Conservation (phyloP, 2,329 filamentous ascomycete genomes). For the Aspergillus carbonarius region DNA sequence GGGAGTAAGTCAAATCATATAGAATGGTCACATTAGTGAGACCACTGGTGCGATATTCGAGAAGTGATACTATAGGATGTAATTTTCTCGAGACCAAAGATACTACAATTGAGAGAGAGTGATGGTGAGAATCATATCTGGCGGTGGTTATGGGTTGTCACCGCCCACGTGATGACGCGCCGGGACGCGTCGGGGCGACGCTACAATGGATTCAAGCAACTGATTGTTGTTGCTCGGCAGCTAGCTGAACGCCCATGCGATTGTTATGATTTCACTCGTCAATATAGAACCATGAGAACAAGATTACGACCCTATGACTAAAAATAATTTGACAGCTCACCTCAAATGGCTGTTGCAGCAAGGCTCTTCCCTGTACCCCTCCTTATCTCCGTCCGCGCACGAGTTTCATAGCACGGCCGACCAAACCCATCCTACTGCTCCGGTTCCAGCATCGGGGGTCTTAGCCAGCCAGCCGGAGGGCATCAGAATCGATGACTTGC, state of each 20-base stretch:
- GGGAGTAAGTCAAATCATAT: neutral
- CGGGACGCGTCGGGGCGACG: slow-evolving; percentile 19
- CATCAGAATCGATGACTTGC: slow-evolving; percentile 14
- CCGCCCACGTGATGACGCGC: slow-evolving; percentile 27
- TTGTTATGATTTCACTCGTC: slow-evolving; percentile 6
- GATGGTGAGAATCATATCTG: neutral
- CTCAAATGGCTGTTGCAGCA: slow-evolving; percentile 49
- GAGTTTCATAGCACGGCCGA: slow-evolving; percentile 17
- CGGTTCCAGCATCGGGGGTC: slow-evolving; percentile 6
- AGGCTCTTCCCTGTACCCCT: slow-evolving; percentile 36
- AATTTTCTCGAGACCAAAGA: neutral
- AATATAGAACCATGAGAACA: slow-evolving; percentile 26
- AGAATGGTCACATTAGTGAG: neutral
- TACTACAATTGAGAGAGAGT: neutral
- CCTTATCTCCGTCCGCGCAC: slow-evolving; percentile 30
- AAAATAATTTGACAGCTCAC: slow-evolving; percentile 47
- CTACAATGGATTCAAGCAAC: neutral
- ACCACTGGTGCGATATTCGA: neutral
- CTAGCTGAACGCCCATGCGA: neutral
- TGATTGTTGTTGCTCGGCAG: slow-evolving; percentile 8
- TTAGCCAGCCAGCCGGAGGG: slow-evolving; percentile 8
- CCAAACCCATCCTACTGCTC: slow-evolving; percentile 6
- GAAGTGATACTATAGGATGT: too few relatives aligned
- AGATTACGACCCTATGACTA: slow-evolving; percentile 47
- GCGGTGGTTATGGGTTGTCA: neutral